These are phyloP conservation scores for Cudoniella acicularis DNA, from an alignment of 495 filamentous ascomycete species.

Conservation along the genomic window DNA sequence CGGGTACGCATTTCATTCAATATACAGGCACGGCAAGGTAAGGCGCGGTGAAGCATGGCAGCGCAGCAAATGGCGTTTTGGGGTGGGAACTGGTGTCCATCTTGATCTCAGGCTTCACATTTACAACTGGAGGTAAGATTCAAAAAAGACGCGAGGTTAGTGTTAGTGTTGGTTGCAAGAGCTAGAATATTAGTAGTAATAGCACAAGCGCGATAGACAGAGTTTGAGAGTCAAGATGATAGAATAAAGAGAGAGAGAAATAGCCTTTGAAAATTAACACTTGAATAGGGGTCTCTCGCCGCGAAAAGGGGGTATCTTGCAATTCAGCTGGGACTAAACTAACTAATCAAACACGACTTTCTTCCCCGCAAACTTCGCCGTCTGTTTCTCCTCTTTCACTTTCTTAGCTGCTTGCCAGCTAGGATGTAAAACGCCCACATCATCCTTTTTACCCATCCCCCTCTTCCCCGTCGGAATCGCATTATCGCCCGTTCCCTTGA, in stretches of 20 bases:
- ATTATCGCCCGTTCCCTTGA: conserved; percentile 19
- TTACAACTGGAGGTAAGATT: too few species aligned
- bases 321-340: neutral
- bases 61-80: neutral
- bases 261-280: neutral
- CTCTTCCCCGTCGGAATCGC: conserved; percentile 18
- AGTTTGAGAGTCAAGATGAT: too few species aligned
- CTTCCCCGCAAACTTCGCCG: conserved; percentile 72
- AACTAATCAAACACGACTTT: conserved; percentile 83
- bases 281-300: too few species aligned
- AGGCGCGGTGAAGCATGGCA: neutral
- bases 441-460: conserved; percentile 45
- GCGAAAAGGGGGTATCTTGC: neutral
- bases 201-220: neutral
- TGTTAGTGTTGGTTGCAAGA: too few species aligned
- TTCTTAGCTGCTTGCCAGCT: conserved; percentile 89
- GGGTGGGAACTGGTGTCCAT: neutral
- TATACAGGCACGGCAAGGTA: neutral
- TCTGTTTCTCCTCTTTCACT: conserved; percentile 68
- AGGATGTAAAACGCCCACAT: conserved; percentile 72
- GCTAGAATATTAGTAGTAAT: neutral
- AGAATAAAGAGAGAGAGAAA: too few species aligned
- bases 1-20: neutral
- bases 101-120: too few species aligned
- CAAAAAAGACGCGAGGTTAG: too few species aligned